Percentiles rank a stretch among this genome's conserved stretches.
Conservation (phyloP, 805 yeast genomes). For the Candida pseudofarinosa region DNA sequence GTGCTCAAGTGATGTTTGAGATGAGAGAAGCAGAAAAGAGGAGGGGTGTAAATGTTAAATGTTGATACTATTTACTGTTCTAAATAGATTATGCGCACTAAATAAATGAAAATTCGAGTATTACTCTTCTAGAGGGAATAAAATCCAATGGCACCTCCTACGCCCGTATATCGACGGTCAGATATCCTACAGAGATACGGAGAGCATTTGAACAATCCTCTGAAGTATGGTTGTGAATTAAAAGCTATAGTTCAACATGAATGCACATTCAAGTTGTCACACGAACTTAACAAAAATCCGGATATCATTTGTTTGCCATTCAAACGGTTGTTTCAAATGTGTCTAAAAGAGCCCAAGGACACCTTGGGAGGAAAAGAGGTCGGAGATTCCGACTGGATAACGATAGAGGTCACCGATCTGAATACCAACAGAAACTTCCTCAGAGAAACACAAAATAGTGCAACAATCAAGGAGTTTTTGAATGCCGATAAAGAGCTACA, state of each 20-base stretch:
- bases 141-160: conserved; percentile 43
- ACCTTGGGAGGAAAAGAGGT: conserved; percentile 24
- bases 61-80: conserved; percentile 34
- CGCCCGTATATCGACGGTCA: conserved; percentile 31
- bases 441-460: conserved; percentile 18
- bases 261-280: conserved; percentile 34
- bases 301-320: conserved; percentile 42
- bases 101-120: neutral
- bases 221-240: conserved; percentile 29
- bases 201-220: conserved; percentile 25
- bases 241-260: conserved; percentile 37
- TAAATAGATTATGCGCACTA: neutral
- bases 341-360: conserved; percentile 22
- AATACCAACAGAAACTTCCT: conserved; percentile 26
- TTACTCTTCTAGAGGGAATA: neutral
- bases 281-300: conserved; percentile 19
- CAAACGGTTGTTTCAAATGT: conserved; percentile 38
- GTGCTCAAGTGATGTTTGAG: conserved; percentile 92
- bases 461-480: conserved; percentile 30
- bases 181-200: conserved; percentile 26
- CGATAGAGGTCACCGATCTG: conserved; percentile 36
- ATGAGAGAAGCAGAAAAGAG: conserved; percentile 82
- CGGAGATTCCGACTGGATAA: conserved; percentile 27
- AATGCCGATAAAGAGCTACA: conserved; percentile 36
- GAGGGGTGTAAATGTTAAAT: conserved; percentile 75